These are phyloP conservation scores for Botrytis cinerea DNA, from an alignment of 2,329 filamentous ascomycete species.

Conservation along the genomic window DNA sequence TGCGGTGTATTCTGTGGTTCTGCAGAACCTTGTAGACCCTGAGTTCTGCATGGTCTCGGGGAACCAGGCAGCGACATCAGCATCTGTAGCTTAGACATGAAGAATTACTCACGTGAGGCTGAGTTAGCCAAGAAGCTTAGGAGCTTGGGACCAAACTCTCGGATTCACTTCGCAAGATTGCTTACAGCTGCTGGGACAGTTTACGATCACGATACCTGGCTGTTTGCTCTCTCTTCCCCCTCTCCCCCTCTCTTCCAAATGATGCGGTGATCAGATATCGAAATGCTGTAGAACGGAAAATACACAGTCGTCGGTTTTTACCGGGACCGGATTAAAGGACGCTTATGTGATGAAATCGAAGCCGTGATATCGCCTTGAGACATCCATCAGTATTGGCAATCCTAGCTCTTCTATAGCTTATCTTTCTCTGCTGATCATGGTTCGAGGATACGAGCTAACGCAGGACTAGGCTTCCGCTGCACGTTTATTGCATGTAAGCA, in stretches of 20 bases:
- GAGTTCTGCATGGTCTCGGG: slow-evolving; percentile 15
- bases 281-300: neutral
- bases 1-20: neutral
- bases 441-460: neutral
- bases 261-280: neutral
- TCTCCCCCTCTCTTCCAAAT: neutral
- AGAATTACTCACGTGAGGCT: neutral
- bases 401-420: neutral
- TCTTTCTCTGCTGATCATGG: neutral
- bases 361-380: neutral
- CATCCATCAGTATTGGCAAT: neutral
- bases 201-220: neutral
- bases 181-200: neutral
- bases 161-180: neutral
- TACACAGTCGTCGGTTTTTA: neutral
- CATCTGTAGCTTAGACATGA: neutral
- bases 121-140: neutral
- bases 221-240: neutral
- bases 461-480: slow-evolving; percentile 3
- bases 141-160: neutral
- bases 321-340: neutral
- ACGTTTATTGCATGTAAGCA: neutral
- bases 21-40: neutral
- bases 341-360: neutral
- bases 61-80: slow-evolving; percentile 3